Evolutionary conservation across 75 land plant genomes (phyloP).

Genomic region (Gnetum montanum): DNA sequence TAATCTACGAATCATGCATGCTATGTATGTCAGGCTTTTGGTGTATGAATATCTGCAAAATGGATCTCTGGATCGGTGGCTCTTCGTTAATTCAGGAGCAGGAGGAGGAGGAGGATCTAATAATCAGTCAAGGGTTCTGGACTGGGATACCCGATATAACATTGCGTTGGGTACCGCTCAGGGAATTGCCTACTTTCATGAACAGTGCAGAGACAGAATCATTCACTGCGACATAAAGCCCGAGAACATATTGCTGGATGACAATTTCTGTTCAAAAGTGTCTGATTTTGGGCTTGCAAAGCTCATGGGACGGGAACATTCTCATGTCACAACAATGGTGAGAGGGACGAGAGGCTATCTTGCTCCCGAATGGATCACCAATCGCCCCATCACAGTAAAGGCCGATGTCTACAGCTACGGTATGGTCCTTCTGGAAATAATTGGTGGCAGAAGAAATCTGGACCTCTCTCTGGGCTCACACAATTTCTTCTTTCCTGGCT

Average conservation of each 20-base stretch:
- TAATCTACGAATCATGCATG: no score
- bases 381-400: conserved; percentile 56
- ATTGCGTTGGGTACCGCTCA: conserved; percentile 57
- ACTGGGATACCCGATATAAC: conserved; percentile 55
- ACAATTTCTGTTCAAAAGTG: conserved; percentile 50
- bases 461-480: conserved; percentile 35
- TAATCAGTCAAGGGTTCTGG: conserved; percentile 17
- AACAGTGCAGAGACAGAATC: conserved; percentile 54
- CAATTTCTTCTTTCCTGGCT: conserved; percentile 49
- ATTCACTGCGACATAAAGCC: conserved; percentile 91
- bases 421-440: conserved; percentile 64
- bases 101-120: conserved; percentile 1
- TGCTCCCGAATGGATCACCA: conserved; percentile 69
- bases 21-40: conserved; percentile 23
- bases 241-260: conserved; percentile 64
- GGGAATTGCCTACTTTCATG: conserved; percentile 72
- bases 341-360: conserved; percentile 72
- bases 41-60: conserved; percentile 32
- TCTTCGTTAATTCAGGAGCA: no score
- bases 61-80: conserved; percentile 31
- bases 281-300: conserved; percentile 88
- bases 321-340: conserved; percentile 45
- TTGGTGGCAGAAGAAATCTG: conserved; percentile 62
- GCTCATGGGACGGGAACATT: conserved; percentile 45
- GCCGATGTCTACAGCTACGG: conserved; percentile 80